phyloP scores from a whole-genome alignment of 768 basidiomycete genomes.

The Collybia nuda region DNA sequence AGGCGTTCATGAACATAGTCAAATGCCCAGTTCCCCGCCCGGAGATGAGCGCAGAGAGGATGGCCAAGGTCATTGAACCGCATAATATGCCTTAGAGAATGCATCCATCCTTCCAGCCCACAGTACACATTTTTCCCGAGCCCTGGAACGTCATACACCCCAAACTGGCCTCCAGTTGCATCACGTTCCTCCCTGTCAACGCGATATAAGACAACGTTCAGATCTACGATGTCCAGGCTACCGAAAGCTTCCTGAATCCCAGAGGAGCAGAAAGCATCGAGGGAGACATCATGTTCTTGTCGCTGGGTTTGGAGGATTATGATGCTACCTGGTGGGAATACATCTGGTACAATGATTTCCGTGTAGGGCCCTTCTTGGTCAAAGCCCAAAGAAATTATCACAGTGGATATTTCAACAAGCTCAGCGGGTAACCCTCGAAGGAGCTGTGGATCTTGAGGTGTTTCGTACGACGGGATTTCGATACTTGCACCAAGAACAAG shows the following conservation, averaged over 20 bases:
- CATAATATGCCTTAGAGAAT: slow-evolving; percentile 81
- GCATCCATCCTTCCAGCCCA: slow-evolving; percentile 98
- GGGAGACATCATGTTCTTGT: slow-evolving; percentile 63
- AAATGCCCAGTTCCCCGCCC: slow-evolving; percentile 89
- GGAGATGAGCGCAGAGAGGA: slow-evolving; percentile 82
- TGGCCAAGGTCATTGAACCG: slow-evolving; percentile 92
- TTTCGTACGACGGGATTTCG: slow-evolving; percentile 63
- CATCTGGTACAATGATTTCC: slow-evolving; percentile 81
- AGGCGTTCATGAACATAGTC: slow-evolving; percentile 82
- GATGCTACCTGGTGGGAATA: slow-evolving; percentile 94
- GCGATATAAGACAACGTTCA: slow-evolving; percentile 86
- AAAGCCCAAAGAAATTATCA: slow-evolving; percentile 58
- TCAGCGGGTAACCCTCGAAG: slow-evolving; percentile 74
- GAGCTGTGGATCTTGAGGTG: slow-evolving; percentile 43
- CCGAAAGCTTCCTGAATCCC: slow-evolving; percentile 74
- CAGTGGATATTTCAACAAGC: slow-evolving; percentile 61
- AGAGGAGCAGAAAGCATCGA: slow-evolving; percentile 74
- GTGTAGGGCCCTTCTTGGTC: slow-evolving; percentile 70
- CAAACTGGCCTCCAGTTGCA: slow-evolving; percentile 77
- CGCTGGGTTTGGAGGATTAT: slow-evolving; percentile 90
- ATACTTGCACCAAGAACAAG: slow-evolving; percentile 82
- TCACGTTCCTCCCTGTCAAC: slow-evolving; percentile 92
- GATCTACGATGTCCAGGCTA: slow-evolving; percentile 77
- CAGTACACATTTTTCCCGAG: slow-evolving; percentile 82
- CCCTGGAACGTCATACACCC: slow-evolving; percentile 79